Evolutionary conservation across 805 yeast genomes (phyloP).

Genomic region (Yarrowia deformans): DNA sequence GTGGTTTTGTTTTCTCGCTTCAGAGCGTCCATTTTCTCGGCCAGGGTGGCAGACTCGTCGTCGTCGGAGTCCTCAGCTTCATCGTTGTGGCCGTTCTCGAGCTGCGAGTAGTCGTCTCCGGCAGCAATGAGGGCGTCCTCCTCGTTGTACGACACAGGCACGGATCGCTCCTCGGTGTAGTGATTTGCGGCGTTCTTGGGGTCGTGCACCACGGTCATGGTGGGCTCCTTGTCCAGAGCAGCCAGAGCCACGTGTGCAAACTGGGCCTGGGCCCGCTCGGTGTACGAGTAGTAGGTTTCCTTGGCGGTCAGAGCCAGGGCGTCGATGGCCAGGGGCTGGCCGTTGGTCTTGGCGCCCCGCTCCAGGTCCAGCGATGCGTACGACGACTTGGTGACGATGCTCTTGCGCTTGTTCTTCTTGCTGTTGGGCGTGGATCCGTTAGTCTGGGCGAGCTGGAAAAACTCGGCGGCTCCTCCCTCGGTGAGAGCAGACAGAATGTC

Average conservation of each 20-base stretch:
- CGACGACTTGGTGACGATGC: constrained; percentile 28
- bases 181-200: constrained; percentile 43
- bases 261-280: constrained; percentile 41
- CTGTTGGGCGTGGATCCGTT: constrained; percentile 55
- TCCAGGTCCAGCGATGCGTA: constrained; percentile 6
- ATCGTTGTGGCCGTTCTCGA: constrained; percentile 44
- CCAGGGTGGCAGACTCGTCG: constrained; percentile 54
- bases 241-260: constrained; percentile 19
- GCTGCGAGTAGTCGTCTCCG: constrained; percentile 50
- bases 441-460: constrained; percentile 54
- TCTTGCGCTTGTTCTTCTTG: constrained; percentile 31
- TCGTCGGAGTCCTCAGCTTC: constrained; percentile 49
- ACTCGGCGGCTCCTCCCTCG: constrained; percentile 76
- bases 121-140: constrained; percentile 48
- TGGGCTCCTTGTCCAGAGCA: constrained; percentile 26
- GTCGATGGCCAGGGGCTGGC: constrained; percentile 12
- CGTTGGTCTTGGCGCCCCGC: constrained; percentile 28
- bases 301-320: constrained; percentile 14
- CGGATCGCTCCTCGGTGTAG: constrained; percentile 35
- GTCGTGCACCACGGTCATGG: constrained; percentile 41
- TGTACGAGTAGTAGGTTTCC: constrained; percentile 22
- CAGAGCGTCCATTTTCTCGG: constrained; percentile 53
- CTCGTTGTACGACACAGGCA: constrained; percentile 48
- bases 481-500: constrained; percentile 62
- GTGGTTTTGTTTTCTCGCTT: constrained; percentile 44